Conservation (phyloP, 2,329 filamentous ascomycete genomes). For the Ceratocystis smalleyi region DNA sequence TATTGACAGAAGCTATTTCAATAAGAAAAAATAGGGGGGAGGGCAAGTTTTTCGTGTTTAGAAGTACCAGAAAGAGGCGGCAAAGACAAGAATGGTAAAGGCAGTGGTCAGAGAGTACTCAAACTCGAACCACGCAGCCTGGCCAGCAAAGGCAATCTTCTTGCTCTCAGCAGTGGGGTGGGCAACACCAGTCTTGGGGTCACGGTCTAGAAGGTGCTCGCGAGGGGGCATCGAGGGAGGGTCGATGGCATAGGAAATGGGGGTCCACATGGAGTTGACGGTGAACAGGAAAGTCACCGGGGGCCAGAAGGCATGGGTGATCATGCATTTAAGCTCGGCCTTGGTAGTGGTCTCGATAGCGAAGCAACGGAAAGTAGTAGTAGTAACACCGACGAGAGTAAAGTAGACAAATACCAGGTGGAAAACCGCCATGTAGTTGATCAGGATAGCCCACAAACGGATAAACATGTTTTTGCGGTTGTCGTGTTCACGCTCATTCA, state of each 20-base stretch:
- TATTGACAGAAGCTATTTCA: neutral
- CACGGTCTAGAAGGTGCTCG: conserved; percentile 39
- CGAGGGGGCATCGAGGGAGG: conserved; percentile 43
- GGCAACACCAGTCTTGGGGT: conserved; percentile 39
- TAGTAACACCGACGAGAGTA: conserved; percentile 34
- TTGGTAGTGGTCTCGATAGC: conserved; percentile 25
- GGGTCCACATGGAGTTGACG: conserved; percentile 40
- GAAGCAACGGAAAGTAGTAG: conserved; percentile 37
- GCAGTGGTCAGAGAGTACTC: conserved; percentile 36
- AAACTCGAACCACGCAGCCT: conserved; percentile 41
- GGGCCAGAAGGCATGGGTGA: conserved; percentile 48
- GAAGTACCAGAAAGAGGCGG: conserved; percentile 24
- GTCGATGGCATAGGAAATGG: conserved; percentile 44
- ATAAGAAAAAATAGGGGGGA: neutral
- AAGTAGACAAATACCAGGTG: conserved; percentile 40
- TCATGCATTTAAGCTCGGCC: conserved; percentile 34
- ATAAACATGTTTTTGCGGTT: conserved; percentile 36
- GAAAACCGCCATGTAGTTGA: conserved; percentile 41
- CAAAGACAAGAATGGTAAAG: conserved; percentile 36
- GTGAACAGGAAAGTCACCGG: conserved; percentile 42
- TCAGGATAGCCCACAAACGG: conserved; percentile 38
- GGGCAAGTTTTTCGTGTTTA: conserved; percentile 3
- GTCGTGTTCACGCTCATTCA: conserved; percentile 42
- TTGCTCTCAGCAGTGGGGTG: conserved; percentile 36
- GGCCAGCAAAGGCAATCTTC: conserved; percentile 38